Percentiles rank a stretch among this genome's conserved stretches.
These are phyloP conservation scores for Leishmania arabica DNA, from an alignment of 208 protist species.

Conservation along the genomic window DNA sequence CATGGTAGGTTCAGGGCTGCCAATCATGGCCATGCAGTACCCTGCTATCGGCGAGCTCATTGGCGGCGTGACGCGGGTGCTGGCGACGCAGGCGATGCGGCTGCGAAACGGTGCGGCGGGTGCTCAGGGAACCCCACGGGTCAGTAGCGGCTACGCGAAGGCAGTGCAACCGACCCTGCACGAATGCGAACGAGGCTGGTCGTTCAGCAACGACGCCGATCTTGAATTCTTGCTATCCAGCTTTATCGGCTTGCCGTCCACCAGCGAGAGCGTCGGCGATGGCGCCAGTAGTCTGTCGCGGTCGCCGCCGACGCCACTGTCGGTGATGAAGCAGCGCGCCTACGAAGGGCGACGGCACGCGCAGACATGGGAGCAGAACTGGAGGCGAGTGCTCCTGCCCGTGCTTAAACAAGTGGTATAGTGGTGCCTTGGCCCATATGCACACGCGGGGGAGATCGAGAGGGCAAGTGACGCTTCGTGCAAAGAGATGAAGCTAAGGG, in stretches of 20 bases:
- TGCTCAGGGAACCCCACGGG: constrained; percentile 17
- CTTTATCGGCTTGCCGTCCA: constrained; percentile 39
- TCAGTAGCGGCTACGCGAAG: background rate
- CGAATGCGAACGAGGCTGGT: constrained; percentile 64
- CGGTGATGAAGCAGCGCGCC: constrained; percentile 35
- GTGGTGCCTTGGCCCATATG: background rate
- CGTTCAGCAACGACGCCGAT: constrained; percentile 56
- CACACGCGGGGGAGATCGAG: background rate
- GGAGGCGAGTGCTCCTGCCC: constrained; percentile 45
- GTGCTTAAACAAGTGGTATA: constrained; percentile 45
- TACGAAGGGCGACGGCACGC: constrained; percentile 26
- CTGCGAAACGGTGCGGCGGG: background rate
- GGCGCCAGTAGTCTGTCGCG: background rate
- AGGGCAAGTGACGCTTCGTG: background rate
- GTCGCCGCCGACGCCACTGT: constrained; percentile 19
- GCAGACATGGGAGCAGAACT: constrained; percentile 71
- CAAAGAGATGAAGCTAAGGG: background rate
- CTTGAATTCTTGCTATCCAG: constrained; percentile 55
- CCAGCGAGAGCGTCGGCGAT: constrained; percentile 3
- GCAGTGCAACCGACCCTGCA: constrained; percentile 19
- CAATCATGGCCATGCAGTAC: constrained; percentile 92
- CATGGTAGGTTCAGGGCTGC: constrained; percentile 95
- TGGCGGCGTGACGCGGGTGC: constrained; percentile 33
- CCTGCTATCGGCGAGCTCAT: constrained; percentile 91
- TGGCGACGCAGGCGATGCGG: constrained; percentile 31